Percentiles rank a stretch among this genome's conserved stretches.
Evolutionary conservation across 2,329 filamentous ascomycete genomes (phyloP).

Genomic region (Rachicladosporium sp.): DNA sequence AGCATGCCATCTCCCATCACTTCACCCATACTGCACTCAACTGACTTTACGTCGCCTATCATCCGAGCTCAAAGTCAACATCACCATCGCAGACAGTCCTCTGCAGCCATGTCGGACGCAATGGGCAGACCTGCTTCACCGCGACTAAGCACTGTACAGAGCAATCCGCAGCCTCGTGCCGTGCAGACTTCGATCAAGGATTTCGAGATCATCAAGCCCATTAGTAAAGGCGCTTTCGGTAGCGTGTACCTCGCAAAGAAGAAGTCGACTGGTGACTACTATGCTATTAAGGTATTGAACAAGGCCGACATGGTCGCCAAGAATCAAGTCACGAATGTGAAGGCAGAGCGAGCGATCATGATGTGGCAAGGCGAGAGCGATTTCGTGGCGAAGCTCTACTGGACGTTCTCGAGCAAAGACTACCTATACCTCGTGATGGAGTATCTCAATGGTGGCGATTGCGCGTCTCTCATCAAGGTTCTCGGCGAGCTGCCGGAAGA

Average conservation of each 20-base stretch:
- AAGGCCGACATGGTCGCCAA: slow-evolving; percentile 99
- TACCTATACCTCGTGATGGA: slow-evolving; percentile 99
- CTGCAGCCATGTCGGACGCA: slow-evolving; percentile 63
- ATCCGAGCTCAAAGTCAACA: slow-evolving; percentile 42
- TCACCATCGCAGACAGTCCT: slow-evolving; percentile 83
- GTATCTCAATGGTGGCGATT: slow-evolving; percentile 94
- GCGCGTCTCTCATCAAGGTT: slow-evolving; percentile 89
- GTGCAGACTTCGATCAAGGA: slow-evolving; percentile 96
- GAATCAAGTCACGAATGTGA: slow-evolving; percentile 98
- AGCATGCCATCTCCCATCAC: slow-evolving; percentile 70
- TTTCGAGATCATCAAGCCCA: slow-evolving; percentile 98
- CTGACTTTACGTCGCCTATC: slow-evolving; percentile 68
- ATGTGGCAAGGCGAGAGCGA: slow-evolving; percentile 99
- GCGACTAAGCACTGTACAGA: slow-evolving; percentile 60
- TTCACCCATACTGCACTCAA: slow-evolving; percentile 73
- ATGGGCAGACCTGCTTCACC: slow-evolving; percentile 63
- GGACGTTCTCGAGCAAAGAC: slow-evolving; percentile 99
- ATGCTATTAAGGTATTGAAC: slow-evolving; percentile 94
- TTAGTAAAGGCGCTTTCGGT: slow-evolving; percentile 96
- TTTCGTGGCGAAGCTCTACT: slow-evolving; percentile 97
- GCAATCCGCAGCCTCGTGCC: slow-evolving; percentile 73
- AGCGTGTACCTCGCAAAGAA: slow-evolving; percentile 98
- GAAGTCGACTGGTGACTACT: slow-evolving; percentile 96
- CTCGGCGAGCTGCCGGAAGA: slow-evolving; percentile 86
- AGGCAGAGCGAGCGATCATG: slow-evolving; percentile 97